phyloP scores from a whole-genome alignment of 768 basidiomycete species.

The Gyrodon lividus region DNA sequence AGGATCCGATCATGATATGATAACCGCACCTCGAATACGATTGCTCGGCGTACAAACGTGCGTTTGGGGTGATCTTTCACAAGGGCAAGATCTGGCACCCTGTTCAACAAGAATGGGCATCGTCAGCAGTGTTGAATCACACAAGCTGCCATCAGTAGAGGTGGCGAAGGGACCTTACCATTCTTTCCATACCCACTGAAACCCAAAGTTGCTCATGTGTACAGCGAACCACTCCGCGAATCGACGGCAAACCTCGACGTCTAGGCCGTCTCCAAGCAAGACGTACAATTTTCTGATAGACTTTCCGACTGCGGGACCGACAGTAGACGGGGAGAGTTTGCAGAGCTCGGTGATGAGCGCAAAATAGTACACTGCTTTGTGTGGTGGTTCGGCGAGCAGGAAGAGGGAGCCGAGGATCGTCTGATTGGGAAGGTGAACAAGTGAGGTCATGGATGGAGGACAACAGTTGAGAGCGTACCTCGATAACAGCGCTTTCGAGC shows the following conservation, averaged over 20 bases:
- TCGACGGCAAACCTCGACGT: constrained; percentile 76
- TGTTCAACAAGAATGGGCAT: constrained; percentile 30
- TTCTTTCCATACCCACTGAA: constrained; percentile 99
- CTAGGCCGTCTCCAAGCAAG: constrained; percentile 79
- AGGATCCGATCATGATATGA: constrained; percentile 92
- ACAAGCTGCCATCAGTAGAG: too few relatives aligned
- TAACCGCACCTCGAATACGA: constrained; percentile 88
- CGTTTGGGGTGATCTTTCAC: constrained; percentile 80
- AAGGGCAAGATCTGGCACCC: constrained; percentile 82
- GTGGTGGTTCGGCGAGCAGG: constrained; percentile 71
- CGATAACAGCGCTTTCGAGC: constrained; percentile 84
- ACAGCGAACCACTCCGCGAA: constrained; percentile 95
- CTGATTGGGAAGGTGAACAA: constrained; percentile 35
- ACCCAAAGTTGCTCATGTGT: constrained; percentile 97
- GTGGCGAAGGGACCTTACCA: constrained; percentile 54
- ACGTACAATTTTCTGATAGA: constrained; percentile 86
- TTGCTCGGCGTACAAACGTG: constrained; percentile 79
- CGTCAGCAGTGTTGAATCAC: not conserved
- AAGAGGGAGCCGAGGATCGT: constrained; percentile 73
- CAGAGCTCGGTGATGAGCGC: constrained; percentile 90
- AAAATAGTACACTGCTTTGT: constrained; percentile 83
- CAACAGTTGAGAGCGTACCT: constrained; percentile 45
- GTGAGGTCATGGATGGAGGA: not conserved
- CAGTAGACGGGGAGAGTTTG: constrained; percentile 87
- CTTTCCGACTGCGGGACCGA: constrained; percentile 96